phyloP scores from a whole-genome alignment of 257 asterid species.

The Jaltomata sinuosa region DNA sequence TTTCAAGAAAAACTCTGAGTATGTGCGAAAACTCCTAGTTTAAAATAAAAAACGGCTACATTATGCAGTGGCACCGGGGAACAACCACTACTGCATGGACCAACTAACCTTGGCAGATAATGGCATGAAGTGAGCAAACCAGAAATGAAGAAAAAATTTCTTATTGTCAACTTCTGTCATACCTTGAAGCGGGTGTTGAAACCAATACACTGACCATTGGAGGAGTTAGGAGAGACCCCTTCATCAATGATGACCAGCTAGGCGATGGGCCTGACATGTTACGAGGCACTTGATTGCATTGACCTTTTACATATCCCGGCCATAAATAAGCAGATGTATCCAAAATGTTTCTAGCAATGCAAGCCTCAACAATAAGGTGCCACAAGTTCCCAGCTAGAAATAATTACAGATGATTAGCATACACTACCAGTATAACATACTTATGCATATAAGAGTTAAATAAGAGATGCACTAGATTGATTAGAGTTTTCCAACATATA shows the following conservation, averaged over 20 bases:
- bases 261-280: slow-evolving; percentile 61
- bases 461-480: background rate
- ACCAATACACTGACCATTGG: slow-evolving; percentile 65
- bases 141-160: background rate
- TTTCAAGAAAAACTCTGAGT: too few species aligned
- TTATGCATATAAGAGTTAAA: background rate
- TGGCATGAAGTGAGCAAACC: background rate
- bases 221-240: slow-evolving; percentile 74
- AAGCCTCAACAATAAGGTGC: slow-evolving; percentile 92
- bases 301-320: slow-evolving; percentile 95
- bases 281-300: slow-evolving; percentile 65
- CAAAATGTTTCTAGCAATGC: slow-evolving; percentile 90
- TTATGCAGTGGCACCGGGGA: background rate
- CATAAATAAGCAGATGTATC: slow-evolving; percentile 88
- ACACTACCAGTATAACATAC: background rate
- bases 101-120: background rate
- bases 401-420: slow-evolving; percentile 21
- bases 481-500: background rate
- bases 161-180: slow-evolving; percentile 15
- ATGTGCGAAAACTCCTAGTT: background rate
- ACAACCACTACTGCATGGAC: background rate
- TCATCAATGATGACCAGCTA: slow-evolving; percentile 87
- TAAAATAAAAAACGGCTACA: background rate
- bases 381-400: slow-evolving; percentile 70
- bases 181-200: slow-evolving; percentile 96